Conservation (phyloP, 2,329 filamentous ascomycete species). For the Chrysosphaeria jannelii region DNA sequence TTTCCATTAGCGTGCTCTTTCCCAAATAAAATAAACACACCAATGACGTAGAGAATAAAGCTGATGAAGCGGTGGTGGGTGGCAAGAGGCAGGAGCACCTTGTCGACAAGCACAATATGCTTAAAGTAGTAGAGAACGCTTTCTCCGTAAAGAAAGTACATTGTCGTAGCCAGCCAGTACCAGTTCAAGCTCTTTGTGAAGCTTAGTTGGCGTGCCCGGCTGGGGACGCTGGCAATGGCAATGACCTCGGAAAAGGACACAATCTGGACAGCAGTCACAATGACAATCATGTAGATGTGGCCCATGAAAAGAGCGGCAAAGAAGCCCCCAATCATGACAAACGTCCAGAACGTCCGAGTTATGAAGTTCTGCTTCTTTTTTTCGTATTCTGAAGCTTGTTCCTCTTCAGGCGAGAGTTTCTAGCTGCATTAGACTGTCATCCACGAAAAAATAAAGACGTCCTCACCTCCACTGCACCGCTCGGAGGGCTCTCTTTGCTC, state of each 20-base stretch:
- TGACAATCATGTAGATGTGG: conserved; percentile 85
- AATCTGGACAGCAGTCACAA: conserved; percentile 83
- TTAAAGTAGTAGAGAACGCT: conserved; percentile 99
- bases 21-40: conserved; percentile 19
- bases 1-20: too few relatives aligned
- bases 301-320: conserved; percentile 81
- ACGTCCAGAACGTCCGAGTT: conserved; percentile 86
- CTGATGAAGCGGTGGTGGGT: conserved; percentile 97
- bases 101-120: conserved; percentile 87
- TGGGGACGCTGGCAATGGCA: conserved; percentile 83
- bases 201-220: conserved; percentile 61
- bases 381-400: conserved; percentile 41
- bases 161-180: conserved; percentile 96
- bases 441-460: not conserved
- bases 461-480: not conserved
- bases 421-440: too few relatives aligned
- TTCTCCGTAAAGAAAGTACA: conserved; percentile 98
- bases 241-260: conserved; percentile 98
- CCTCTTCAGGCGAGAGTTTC: conserved; percentile 14
- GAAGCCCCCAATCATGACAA: conserved; percentile 89
- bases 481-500: conserved; percentile 18
- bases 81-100: conserved; percentile 69
- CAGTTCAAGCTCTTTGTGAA: conserved; percentile 95
- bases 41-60: conserved; percentile 92
- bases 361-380: conserved; percentile 99